Evolutionary conservation across 169 alveolate species (phyloP).

Genomic region (Plasmodium coatneyi): DNA sequence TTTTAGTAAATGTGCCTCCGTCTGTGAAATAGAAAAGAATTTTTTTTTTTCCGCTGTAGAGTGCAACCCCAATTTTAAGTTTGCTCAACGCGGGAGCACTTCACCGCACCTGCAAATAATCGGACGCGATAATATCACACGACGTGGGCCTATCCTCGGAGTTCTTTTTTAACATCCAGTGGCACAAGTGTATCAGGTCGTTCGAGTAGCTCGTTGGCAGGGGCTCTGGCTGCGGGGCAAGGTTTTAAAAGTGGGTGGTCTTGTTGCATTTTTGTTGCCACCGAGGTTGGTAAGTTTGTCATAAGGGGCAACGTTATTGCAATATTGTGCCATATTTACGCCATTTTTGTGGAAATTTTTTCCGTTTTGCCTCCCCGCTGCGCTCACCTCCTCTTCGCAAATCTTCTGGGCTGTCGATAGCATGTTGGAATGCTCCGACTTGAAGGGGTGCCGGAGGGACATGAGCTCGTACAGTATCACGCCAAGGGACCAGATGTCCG

Average conservation of each 20-base stretch:
- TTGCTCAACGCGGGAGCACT: not conserved
- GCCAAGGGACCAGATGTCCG: constrained; percentile 77
- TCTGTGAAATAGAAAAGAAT: not conserved
- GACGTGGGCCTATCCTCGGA: constrained; percentile 61
- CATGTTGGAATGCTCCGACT: constrained; percentile 60
- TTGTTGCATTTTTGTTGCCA: not conserved
- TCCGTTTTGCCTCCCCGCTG: not conserved
- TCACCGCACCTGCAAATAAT: constrained; percentile 39
- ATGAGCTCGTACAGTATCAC: constrained; percentile 73
- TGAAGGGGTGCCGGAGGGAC: constrained; percentile 68
- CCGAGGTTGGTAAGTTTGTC: not conserved
- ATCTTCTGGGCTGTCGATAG: constrained; percentile 55
- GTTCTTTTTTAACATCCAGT: constrained; percentile 68
- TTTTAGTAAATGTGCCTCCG: constrained; percentile 52
- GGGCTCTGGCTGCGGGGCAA: constrained; percentile 60
- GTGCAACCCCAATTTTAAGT: not conserved
- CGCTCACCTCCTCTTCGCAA: constrained; percentile 74
- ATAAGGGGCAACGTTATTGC: not conserved
- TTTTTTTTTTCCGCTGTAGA: not conserved
- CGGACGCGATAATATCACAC: constrained; percentile 59
- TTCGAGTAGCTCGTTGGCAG: constrained; percentile 53
- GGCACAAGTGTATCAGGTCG: constrained; percentile 54
- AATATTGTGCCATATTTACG: not conserved
- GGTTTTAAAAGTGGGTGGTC: not conserved
- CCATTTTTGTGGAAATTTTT: not conserved